Evolutionary conservation across 2,329 filamentous ascomycete genomes (phyloP).

Genomic region (Bipolaris cookei): DNA sequence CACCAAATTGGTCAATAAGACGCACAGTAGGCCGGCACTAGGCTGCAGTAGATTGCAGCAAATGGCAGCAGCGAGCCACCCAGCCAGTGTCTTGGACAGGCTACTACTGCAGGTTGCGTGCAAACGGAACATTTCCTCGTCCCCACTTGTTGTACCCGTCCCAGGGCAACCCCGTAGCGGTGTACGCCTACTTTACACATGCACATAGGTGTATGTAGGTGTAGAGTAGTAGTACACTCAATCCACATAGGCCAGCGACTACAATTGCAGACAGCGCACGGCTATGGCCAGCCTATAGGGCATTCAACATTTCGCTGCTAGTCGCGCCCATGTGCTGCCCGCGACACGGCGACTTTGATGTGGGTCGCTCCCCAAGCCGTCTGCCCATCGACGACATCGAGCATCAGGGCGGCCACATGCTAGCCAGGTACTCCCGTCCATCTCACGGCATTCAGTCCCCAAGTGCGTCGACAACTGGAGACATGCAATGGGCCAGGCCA

Average conservation of each 20-base stretch:
- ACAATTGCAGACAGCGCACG: slow-evolving; percentile 34
- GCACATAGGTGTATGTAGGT: too few species aligned
- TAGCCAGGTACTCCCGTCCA: slow-evolving; percentile 21
- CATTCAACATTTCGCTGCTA: slow-evolving; percentile 13
- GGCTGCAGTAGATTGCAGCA: slow-evolving; percentile 6
- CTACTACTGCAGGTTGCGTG: slow-evolving; percentile 43
- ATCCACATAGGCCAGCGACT: slow-evolving; percentile 26
- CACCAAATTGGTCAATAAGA: slow-evolving; percentile 18
- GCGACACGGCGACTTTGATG: slow-evolving; percentile 29
- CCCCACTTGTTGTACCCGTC: slow-evolving; percentile 36
- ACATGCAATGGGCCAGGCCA: neutral
- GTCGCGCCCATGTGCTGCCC: slow-evolving; percentile 7
- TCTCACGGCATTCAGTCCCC: slow-evolving; percentile 13
- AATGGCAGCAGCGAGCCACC: slow-evolving; percentile 36
- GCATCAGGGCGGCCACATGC: slow-evolving; percentile 6
- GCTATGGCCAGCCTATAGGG: slow-evolving; percentile 31
- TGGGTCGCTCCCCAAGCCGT: slow-evolving; percentile 17
- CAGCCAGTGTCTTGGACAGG: slow-evolving; percentile 29
- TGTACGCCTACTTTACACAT: slow-evolving; percentile 18
- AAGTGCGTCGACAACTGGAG: slow-evolving; percentile 14
- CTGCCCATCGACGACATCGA: slow-evolving; percentile 25
- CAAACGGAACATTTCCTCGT: slow-evolving; percentile 24
- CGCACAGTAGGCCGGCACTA: slow-evolving; percentile 30
- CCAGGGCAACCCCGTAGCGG: slow-evolving; percentile 36
- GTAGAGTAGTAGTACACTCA: too few species aligned